Base-by-base conservation (phyloP, 23 red algal genomes). In the Gracilaria vermiculophylla region DNA sequence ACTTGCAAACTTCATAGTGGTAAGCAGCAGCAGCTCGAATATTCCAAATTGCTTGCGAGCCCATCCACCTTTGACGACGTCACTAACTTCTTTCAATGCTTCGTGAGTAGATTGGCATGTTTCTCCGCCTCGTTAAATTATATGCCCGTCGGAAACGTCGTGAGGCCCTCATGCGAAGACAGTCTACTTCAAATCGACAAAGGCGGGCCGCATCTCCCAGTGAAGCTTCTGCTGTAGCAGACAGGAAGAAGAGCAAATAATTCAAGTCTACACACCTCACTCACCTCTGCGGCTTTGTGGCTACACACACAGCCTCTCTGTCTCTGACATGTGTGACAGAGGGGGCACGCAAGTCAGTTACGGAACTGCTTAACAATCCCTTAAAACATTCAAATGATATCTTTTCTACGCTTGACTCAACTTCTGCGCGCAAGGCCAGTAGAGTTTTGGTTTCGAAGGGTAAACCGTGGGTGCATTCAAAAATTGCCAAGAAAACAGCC, bases 1-100 rank as follows among this genome's bases (percentile, higher is more conserved):
- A 37, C 53, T 78, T 73, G 84, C 84, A 51, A 88, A 88, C 27
- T 76, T 88, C 53, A 88, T 88, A 36, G 69, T 88, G 53, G 84
- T 88, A 88, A 55, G 84, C 58, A 54, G 36, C 14, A 33, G 19
- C 19, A 7, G 36, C 21, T 5, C 36, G 8, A 60, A 60, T 45
- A 73, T 36, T 64, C 58, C 58, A 64, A 73, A 6, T 12, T 8
- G 9, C 11, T 74, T 14, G 1, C 5, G 17, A 9, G 11, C 33
- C 28, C 3, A 1, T 49, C 42, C 5, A 20, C 12, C 34, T 19
- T 45, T 11, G 21, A 34, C 4, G 29, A 12, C 28, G 0, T 14
- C 28, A 48, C 48, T 76, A 48, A 53, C 43, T 51, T 47, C 32
- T 35, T 49, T 42, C 31, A 47, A n/a, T 21, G 27, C 28, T 41